These are phyloP conservation scores for Zygoascus hellenicus DNA, from an alignment of 1,139 yeast species.

Conservation along the genomic window DNA sequence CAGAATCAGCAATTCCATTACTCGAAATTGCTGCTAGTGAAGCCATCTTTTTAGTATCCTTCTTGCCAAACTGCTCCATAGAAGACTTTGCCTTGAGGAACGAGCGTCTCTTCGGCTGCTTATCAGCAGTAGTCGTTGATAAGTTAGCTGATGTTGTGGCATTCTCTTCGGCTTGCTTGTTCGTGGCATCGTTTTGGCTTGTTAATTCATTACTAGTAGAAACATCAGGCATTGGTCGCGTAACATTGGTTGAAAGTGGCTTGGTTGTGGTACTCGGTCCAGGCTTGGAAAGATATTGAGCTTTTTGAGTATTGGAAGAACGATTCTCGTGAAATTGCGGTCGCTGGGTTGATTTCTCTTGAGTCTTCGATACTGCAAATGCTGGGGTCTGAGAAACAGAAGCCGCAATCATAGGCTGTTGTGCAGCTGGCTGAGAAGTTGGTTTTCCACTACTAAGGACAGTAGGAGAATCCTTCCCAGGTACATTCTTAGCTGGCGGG, in stretches of 20 bases:
- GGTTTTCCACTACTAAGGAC: too few relatives aligned
- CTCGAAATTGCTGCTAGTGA: neutral
- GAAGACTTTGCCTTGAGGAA: conserved; percentile 29
- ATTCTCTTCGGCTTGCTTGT: neutral
- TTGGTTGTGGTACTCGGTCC: neutral
- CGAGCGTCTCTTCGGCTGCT: conserved; percentile 24
- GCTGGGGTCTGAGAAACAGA: too few relatives aligned
- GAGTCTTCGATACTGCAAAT: too few relatives aligned
- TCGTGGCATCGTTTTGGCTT: neutral
- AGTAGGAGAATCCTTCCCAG: too few relatives aligned
- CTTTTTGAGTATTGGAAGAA: too few relatives aligned
- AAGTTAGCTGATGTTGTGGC: neutral
- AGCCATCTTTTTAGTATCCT: conserved; percentile 9
- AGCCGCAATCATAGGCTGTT: too few relatives aligned
- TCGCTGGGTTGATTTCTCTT: too few relatives aligned
- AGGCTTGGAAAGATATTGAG: too few relatives aligned
- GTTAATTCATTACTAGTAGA: neutral
- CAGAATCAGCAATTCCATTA: neutral
- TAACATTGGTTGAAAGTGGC: neutral
- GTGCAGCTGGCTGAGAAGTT: too few relatives aligned
- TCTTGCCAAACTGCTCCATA: conserved; percentile 23
- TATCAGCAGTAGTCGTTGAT: conserved; percentile 2
- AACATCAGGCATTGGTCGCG: neutral
- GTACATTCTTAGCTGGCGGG: too few relatives aligned
- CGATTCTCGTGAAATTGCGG: too few relatives aligned